Percentiles rank a stretch among this genome's conserved stretches.
These are phyloP conservation scores for Tricholoma hemisulphureum DNA, from an alignment of 768 basidiomycete species.

Conservation along the genomic window DNA sequence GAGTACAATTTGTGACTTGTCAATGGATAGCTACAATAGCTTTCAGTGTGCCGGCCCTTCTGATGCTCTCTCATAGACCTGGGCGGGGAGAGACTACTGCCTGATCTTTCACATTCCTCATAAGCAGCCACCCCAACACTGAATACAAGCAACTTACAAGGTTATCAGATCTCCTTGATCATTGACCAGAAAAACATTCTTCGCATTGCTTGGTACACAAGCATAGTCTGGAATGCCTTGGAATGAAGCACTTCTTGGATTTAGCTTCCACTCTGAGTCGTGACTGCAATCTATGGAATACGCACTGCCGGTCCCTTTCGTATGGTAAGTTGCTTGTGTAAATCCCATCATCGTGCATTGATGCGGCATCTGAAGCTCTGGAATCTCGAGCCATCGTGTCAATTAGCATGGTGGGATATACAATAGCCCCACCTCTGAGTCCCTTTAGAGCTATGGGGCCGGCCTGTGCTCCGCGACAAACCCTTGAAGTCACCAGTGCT, in stretches of 20 bases:
- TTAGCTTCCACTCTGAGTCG: not conserved
- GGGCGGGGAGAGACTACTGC: not conserved
- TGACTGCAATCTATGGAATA: not conserved
- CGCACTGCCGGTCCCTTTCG: not conserved
- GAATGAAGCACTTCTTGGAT: slow-evolving; percentile 2
- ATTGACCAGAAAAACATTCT: slow-evolving; percentile 33
- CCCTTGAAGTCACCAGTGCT: slow-evolving; percentile 17
- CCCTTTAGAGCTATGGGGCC: not conserved
- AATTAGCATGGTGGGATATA: not conserved
- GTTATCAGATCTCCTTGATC: slow-evolving; percentile 34
- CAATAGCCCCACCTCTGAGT: not conserved
- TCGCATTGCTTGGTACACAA: slow-evolving; percentile 23
- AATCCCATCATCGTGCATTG: not conserved
- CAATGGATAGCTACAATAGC: not conserved
- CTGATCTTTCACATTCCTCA: not conserved
- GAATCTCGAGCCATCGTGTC: not conserved
- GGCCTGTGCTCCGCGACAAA: not conserved
- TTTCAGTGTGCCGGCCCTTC: not conserved
- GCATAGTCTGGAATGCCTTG: slow-evolving; percentile 18
- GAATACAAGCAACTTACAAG: slow-evolving; percentile 22
- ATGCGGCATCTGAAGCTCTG: not conserved
- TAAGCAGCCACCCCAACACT: not conserved
- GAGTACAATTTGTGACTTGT: not conserved
- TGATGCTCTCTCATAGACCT: not conserved
- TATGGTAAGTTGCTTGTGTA: not conserved